These are phyloP conservation scores for Lipomyces sp. DNA, from an alignment of 805 yeast species.

Conservation along the genomic window DNA sequence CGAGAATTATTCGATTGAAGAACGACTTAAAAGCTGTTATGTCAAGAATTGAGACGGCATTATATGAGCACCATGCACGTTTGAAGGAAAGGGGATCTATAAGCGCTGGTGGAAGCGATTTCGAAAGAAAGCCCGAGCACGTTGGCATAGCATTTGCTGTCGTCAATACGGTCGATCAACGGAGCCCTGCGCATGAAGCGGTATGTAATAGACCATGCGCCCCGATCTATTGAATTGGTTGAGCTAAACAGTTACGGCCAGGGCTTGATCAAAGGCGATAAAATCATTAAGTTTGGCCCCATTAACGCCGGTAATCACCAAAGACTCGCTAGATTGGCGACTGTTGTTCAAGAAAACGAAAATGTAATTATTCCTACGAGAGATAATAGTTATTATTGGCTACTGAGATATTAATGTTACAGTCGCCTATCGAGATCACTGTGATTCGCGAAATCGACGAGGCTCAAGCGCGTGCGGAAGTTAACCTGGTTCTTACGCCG, in stretches of 20 bases:
- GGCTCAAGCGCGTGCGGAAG: slow-evolving; percentile 44
- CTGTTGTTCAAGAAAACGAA: slow-evolving; percentile 51
- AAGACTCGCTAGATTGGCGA: slow-evolving; percentile 53
- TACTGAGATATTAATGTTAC: background rate
- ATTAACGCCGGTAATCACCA: slow-evolving; percentile 62
- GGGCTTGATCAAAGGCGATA: slow-evolving; percentile 63
- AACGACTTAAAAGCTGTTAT: slow-evolving; percentile 68
- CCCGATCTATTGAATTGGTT: slow-evolving; percentile 14
- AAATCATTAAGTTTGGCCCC: slow-evolving; percentile 58
- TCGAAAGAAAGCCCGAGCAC: slow-evolving; percentile 2
- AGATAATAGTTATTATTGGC: background rate
- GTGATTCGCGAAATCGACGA: slow-evolving; percentile 39
- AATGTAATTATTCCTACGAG: slow-evolving; percentile 42
- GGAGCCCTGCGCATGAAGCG: slow-evolving; percentile 62
- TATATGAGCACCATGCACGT: slow-evolving; percentile 52
- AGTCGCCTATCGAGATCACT: slow-evolving; percentile 39
- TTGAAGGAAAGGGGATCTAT: slow-evolving; percentile 6
- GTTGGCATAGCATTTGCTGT: slow-evolving; percentile 58
- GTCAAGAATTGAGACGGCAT: slow-evolving; percentile 52
- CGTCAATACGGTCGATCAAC: slow-evolving; percentile 54
- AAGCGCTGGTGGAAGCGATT: background rate
- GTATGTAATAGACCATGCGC: slow-evolving; percentile 35
- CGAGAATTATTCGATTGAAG: slow-evolving; percentile 65
- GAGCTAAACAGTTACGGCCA: slow-evolving; percentile 33
- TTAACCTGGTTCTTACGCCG: slow-evolving; percentile 52